Evolutionary conservation across 208 protist genomes (phyloP).

Genomic region (Trypanosomatidae sp.): DNA sequence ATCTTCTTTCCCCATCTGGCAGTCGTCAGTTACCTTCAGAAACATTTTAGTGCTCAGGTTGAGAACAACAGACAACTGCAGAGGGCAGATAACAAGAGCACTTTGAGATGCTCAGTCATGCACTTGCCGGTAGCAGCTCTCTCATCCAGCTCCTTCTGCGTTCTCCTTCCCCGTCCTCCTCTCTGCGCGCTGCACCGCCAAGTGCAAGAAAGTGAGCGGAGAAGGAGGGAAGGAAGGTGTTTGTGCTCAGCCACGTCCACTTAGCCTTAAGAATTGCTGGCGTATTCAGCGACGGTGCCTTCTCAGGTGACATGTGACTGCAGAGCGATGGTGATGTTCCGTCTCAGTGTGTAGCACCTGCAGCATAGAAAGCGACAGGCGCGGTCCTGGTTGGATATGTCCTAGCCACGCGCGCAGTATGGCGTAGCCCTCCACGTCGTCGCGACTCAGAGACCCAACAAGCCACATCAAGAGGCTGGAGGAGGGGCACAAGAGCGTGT

Average conservation of each 20-base stretch:
- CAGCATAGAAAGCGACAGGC: neutral
- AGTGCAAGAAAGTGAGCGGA: neutral
- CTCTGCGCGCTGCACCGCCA: neutral
- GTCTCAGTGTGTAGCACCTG: neutral
- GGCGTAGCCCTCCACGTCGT: constrained; percentile 9
- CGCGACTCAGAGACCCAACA: constrained; percentile 19
- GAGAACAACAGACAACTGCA: neutral
- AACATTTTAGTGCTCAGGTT: neutral
- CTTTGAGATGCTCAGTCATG: neutral
- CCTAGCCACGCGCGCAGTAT: constrained; percentile 7
- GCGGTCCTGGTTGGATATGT: constrained; percentile 5
- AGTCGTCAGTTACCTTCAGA: neutral
- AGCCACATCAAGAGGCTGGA: constrained; percentile 35
- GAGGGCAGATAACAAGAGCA: neutral
- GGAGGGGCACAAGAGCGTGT: constrained; percentile 29
- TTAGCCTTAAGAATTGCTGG: neutral
- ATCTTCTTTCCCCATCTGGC: no score
- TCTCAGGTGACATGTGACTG: neutral
- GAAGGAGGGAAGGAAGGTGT: neutral
- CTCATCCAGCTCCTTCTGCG: neutral
- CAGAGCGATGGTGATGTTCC: neutral
- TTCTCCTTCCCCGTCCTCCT: neutral
- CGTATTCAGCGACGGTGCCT: neutral
- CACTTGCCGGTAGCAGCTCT: neutral
- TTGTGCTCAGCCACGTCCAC: neutral